Evolutionary conservation across 495 filamentous ascomycete species (phyloP).

Genomic region (Wilcoxina mikolae): DNA sequence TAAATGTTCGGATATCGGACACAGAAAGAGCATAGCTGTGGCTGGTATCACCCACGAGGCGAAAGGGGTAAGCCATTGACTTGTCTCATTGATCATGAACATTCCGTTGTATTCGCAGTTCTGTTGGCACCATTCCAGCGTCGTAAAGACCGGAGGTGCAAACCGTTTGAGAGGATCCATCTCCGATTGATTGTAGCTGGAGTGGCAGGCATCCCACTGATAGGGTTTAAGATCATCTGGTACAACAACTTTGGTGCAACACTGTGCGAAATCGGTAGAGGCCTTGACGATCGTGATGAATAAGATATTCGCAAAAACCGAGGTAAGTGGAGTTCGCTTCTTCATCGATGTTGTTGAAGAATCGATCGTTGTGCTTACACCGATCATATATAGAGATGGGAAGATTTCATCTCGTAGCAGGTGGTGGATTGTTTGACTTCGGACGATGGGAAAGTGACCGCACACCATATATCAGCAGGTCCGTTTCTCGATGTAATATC

Average conservation of each 20-base stretch:
- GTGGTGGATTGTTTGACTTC: not conserved
- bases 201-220: slow-evolving; percentile 21
- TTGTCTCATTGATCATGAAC: slow-evolving; percentile 16
- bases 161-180: slow-evolving; percentile 19
- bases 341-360: not conserved
- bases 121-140: slow-evolving; percentile 16
- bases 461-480: not conserved
- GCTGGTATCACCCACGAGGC: slow-evolving; percentile 24
- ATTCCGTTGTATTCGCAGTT: slow-evolving; percentile 15
- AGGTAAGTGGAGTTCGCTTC: not conserved
- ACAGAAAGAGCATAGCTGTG: slow-evolving; percentile 16
- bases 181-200: slow-evolving; percentile 19
- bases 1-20: slow-evolving; percentile 24
- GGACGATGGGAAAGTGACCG: not conserved
- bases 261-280: slow-evolving; percentile 12
- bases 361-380: not conserved
- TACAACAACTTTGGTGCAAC: slow-evolving; percentile 22
- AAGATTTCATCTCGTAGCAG: not conserved
- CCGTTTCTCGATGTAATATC: no score
- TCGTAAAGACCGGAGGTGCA: slow-evolving; percentile 17
- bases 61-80: slow-evolving; percentile 22
- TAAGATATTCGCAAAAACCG: not conserved
- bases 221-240: slow-evolving; percentile 11
- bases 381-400: not conserved
- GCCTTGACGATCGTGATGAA: not conserved